Evolutionary conservation across 2,329 filamentous ascomycete species (phyloP), one percentile per base, ranked within the genome.

Genomic region (Alternaria gaisen): DNA sequence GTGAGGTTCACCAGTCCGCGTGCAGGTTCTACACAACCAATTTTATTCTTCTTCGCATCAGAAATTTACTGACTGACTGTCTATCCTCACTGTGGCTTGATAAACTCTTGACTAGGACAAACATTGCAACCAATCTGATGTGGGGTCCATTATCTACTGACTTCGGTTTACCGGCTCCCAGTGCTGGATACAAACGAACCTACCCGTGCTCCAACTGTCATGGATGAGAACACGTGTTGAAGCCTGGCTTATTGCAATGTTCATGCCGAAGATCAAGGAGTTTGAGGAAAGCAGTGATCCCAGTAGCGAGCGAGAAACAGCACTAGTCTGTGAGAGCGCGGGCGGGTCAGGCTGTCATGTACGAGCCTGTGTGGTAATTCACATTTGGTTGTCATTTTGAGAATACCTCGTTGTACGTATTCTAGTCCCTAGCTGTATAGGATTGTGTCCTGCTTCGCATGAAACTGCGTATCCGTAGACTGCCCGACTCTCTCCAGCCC

Each of bases 391-490:
- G 32, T 32, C 22, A 11, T 12, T 24, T 46, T 12, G 38, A 34
- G 38, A 22, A 34, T n/a, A 26, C 18, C 5, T 50, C 30, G 9
- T 42, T n/a, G 14, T 47, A 58, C 12, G 26, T 41, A 10, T 41
- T 24, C 12, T 18, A 55, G 32, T 55, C 30, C 38, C 22, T 46
- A 34, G 28, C 40, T 53, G 41, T 48, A 60, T 34, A 52, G 42
- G 53, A 40, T 20, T 20, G 9, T 52, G 26, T 10, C 43, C n/a
- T 47, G 53, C 14, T 47, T 52, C 22, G 24, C 36, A 10, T 22
- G 41, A 28, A 10, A 16, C 16, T 36, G 28, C 28, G 47, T 22
- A 30, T 34, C 20, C 26, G 16, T 32, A 32, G 41, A 36, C 26
- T 36, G 18, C 42, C 26, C 51, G 26, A 14, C 34, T 12, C 9